Percentiles rank a stretch among this genome's conserved stretches.
Conservation (phyloP, 108 stramenopile genomes). For the Cyclostephanos tholiformis region DNA sequence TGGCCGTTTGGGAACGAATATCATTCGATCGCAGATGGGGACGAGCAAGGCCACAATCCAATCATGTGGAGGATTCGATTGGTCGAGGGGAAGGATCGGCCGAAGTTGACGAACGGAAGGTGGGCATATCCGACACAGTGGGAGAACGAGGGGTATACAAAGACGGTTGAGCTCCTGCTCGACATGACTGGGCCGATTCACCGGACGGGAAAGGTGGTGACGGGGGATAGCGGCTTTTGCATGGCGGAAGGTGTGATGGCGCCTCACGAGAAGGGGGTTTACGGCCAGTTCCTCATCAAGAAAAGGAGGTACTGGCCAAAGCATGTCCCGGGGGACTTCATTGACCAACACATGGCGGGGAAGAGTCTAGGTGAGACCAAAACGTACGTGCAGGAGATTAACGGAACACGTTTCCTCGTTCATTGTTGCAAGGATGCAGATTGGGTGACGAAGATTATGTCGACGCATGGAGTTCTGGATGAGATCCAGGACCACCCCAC, state of each 20-base stretch:
- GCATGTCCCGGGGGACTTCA: constrained; percentile 6
- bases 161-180: constrained; percentile 14
- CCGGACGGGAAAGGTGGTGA: constrained; percentile 12
- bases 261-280: constrained; percentile 12
- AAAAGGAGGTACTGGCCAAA: constrained; percentile 17
- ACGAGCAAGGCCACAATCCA: no score
- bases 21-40: no score
- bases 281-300: constrained; percentile 5
- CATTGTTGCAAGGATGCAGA: constrained; percentile 20
- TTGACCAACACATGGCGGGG: background rate
- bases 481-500: constrained; percentile 2
- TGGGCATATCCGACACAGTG: constrained; percentile 8
- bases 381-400: no score
- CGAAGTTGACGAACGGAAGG: background rate
- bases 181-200: constrained; percentile 27
- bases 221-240: constrained; percentile 4
- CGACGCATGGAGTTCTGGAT: constrained; percentile 7
- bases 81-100: constrained; percentile 18
- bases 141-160: constrained; percentile 8
- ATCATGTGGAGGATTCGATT: no score
- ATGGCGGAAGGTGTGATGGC: background rate
- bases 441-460: constrained; percentile 18
- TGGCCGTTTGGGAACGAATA: no score
- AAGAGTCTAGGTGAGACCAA: no score
- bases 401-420: constrained; percentile 5